Evolutionary conservation across 441 rosid genomes (phyloP).

Genomic region (Populus hybrid): DNA sequence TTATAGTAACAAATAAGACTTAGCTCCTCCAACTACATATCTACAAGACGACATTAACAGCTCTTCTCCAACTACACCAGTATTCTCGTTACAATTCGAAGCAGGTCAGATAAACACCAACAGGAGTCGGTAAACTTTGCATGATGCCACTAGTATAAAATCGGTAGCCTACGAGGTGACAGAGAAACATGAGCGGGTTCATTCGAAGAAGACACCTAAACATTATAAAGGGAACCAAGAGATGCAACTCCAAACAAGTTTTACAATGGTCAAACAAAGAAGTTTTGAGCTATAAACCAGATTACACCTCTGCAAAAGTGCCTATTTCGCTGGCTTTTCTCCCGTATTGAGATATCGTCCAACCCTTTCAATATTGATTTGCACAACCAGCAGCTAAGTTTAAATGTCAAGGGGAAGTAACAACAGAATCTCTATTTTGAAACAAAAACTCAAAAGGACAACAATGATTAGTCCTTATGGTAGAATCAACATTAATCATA

Average conservation of each 20-base stretch:
- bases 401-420: neutral
- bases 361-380: neutral
- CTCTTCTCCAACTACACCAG: too few relatives aligned
- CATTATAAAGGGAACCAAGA: neutral
- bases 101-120: too few relatives aligned
- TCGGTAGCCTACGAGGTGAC: too few relatives aligned
- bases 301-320: neutral
- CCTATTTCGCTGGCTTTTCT: neutral
- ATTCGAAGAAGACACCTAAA: neutral
- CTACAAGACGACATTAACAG: too few relatives aligned
- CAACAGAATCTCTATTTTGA: neutral
- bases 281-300: neutral
- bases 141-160: too few relatives aligned
- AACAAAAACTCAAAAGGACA: conserved; percentile 16
- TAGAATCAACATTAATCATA: conserved; percentile 15
- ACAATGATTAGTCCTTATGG: conserved; percentile 15
- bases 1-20: too few relatives aligned
- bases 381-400: conserved; percentile 1
- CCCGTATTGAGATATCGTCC: neutral
- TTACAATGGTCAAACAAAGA: neutral
- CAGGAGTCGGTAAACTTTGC: too few relatives aligned
- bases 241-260: conserved; percentile 1
- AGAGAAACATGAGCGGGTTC: neutral
- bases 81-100: too few relatives aligned
- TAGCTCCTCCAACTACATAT: too few relatives aligned